These are phyloP conservation scores for Penicillium waksmanii DNA, from an alignment of 495 filamentous ascomycete genomes.

Conservation along the genomic window DNA sequence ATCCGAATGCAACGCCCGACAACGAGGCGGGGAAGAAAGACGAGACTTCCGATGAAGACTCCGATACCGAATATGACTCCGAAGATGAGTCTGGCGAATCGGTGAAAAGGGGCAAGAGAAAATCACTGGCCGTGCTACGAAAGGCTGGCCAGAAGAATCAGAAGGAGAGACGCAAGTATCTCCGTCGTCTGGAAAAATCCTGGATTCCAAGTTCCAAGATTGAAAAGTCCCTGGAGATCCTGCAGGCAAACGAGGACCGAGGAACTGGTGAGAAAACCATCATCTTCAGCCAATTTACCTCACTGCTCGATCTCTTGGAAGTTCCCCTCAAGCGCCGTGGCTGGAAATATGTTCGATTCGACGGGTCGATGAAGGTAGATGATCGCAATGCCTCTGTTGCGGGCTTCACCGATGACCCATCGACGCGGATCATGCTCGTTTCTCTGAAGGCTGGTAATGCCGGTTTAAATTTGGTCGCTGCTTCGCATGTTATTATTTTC, in stretches of 20 bases:
- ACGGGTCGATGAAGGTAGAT: constrained; percentile 76
- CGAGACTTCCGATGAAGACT: constrained; percentile 15
- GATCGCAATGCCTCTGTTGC: constrained; percentile 73
- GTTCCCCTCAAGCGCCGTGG: constrained; percentile 72
- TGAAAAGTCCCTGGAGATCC: constrained; percentile 71
- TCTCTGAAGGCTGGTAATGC: constrained; percentile 91
- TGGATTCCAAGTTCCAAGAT: constrained; percentile 82
- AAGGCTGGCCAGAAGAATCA: constrained; percentile 54
- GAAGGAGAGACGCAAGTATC: constrained; percentile 55
- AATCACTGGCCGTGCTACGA: constrained; percentile 44
- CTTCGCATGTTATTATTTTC: constrained; percentile 85
- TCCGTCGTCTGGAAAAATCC: constrained; percentile 63
- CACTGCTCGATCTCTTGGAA: constrained; percentile 88
- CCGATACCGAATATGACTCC: constrained; percentile 35
- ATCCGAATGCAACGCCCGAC: constrained; percentile 43
- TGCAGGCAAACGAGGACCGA: constrained; percentile 53
- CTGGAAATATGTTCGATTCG: constrained; percentile 76
- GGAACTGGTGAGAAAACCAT: constrained; percentile 75
- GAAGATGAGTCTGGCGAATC: constrained; percentile 50
- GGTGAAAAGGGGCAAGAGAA: constrained; percentile 50
- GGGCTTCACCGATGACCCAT: constrained; percentile 68
- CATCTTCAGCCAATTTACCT: constrained; percentile 91
- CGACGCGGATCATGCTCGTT: constrained; percentile 79
- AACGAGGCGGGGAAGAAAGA: constrained; percentile 33
- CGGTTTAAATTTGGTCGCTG: constrained; percentile 86